phyloP scores from a whole-genome alignment of 768 basidiomycete species.

The Lactifluus subvellereus region DNA sequence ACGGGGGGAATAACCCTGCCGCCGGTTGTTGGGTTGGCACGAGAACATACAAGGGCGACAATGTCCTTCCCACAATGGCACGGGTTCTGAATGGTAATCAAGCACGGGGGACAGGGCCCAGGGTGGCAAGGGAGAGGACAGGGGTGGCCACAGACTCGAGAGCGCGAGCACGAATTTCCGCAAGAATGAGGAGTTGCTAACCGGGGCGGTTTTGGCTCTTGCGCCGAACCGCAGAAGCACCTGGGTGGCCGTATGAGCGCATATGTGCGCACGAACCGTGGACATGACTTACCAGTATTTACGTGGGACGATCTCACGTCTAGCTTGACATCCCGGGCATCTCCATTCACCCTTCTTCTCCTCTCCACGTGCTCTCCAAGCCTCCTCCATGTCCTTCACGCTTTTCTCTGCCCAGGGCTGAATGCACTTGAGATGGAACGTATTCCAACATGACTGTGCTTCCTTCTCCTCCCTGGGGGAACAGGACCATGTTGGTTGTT shows the following conservation, averaged over 20 bases:
- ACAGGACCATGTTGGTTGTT: slow-evolving; percentile 85
- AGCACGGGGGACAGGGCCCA: slow-evolving; percentile 93
- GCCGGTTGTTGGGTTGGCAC: slow-evolving; percentile 29
- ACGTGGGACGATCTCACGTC: slow-evolving; percentile 58
- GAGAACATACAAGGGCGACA: slow-evolving; percentile 55
- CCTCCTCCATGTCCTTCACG: slow-evolving; percentile 64
- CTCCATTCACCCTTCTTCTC: slow-evolving; percentile 74
- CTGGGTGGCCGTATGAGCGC: slow-evolving; percentile 32
- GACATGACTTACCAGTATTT: slow-evolving; percentile 54
- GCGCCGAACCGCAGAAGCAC: slow-evolving; percentile 77
- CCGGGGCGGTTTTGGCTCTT: slow-evolving; percentile 66
- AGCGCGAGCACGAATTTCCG: slow-evolving; percentile 58
- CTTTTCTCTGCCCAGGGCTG: slow-evolving; percentile 82
- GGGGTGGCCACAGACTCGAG: slow-evolving; percentile 65
- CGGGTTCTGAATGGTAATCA: slow-evolving; percentile 63
- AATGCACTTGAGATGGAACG: slow-evolving; percentile 89
- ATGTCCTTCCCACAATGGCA: slow-evolving; percentile 72
- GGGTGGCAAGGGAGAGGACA: slow-evolving; percentile 89
- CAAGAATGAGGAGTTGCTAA: slow-evolving; percentile 76
- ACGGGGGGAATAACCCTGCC: slow-evolving; percentile 22
- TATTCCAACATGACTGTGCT: slow-evolving; percentile 77
- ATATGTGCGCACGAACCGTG: neutral
- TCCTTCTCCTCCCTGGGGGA: slow-evolving; percentile 39
- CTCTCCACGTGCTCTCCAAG: slow-evolving; percentile 68
- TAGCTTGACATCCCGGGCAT: slow-evolving; percentile 89